A percentile compares a stretch with the other conserved stretches of the same genome.
Evolutionary conservation across 169 alveolate species (phyloP).

Genomic region (Eimeria acervulina): DNA sequence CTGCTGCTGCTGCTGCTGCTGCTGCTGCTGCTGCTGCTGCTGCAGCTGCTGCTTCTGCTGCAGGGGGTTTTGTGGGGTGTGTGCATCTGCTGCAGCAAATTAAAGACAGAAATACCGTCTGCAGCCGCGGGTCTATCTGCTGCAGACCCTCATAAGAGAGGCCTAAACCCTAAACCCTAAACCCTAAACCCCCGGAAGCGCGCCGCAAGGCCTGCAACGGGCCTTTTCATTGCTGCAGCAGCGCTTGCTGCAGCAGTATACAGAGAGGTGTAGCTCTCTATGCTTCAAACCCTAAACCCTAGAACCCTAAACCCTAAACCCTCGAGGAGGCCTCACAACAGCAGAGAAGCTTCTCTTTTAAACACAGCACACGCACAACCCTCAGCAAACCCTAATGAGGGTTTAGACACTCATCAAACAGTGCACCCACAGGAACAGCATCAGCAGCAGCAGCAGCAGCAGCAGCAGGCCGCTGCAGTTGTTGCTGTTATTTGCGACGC

Average conservation of each 20-base stretch:
- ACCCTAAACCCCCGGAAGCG: slow-evolving; percentile 18
- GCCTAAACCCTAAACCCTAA: slow-evolving; percentile 36
- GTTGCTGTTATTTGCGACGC: background rate
- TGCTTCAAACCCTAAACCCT: background rate
- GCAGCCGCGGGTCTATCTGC: background rate
- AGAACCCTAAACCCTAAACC: background rate
- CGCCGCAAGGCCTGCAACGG: background rate
- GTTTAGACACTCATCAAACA: no score
- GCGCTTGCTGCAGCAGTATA: no score
- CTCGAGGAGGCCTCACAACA: no score
- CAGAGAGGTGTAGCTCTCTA: no score
- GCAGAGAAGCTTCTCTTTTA: no score
- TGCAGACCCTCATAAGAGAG: background rate
- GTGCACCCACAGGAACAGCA: background rate
- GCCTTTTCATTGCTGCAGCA: no score
- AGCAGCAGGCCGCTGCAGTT: slow-evolving; percentile 4
- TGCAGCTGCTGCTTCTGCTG: background rate
- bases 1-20: slow-evolving; percentile 47
- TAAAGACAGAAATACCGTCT: background rate
- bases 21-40: slow-evolving; percentile 37
- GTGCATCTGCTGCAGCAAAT: background rate
- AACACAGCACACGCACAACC: no score
- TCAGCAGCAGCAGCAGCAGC: slow-evolving; percentile 20
- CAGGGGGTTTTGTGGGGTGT: background rate
- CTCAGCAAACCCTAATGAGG: no score